Evolutionary conservation across 2,329 filamentous ascomycete species (phyloP).

Genomic region (Canariomyces notabilis): DNA sequence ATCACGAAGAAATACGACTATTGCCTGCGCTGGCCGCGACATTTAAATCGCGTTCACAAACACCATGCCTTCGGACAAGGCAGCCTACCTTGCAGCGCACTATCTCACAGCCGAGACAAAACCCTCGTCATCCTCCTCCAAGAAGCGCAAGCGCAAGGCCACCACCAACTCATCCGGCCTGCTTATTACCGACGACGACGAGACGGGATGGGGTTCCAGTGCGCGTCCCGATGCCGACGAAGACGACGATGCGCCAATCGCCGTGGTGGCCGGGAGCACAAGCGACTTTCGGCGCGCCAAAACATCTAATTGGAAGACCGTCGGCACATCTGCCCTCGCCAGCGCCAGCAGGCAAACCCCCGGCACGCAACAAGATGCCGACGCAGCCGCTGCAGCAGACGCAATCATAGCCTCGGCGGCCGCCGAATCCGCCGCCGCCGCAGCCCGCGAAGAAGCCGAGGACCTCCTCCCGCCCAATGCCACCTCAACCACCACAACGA

Average conservation of each 20-base stretch:
- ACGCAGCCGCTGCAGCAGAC: constrained; percentile 62
- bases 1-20: background rate
- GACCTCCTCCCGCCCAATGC: constrained; percentile 42
- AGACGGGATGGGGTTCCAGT: constrained; percentile 45
- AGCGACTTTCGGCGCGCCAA: constrained; percentile 69
- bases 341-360: constrained; percentile 23
- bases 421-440: constrained; percentile 55
- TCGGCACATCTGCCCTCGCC: constrained; percentile 45
- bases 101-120: constrained; percentile 70
- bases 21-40: no score
- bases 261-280: constrained; percentile 47
- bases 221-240: constrained; percentile 45
- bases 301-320: constrained; percentile 73
- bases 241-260: constrained; percentile 47
- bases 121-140: constrained; percentile 36
- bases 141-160: constrained; percentile 61
- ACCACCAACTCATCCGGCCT: constrained; percentile 43
- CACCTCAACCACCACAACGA: constrained; percentile 25
- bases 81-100: constrained; percentile 83
- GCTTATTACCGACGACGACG: constrained; percentile 61
- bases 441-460: constrained; percentile 44
- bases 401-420: constrained; percentile 70
- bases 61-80: constrained; percentile 57
- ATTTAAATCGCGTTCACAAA: no score
- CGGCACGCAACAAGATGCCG: constrained; percentile 21